Base-by-base conservation (phyloP, 2,329 filamentous ascomycete species). In the Ophiocordyceps camponoti-rufipedis region DNA sequence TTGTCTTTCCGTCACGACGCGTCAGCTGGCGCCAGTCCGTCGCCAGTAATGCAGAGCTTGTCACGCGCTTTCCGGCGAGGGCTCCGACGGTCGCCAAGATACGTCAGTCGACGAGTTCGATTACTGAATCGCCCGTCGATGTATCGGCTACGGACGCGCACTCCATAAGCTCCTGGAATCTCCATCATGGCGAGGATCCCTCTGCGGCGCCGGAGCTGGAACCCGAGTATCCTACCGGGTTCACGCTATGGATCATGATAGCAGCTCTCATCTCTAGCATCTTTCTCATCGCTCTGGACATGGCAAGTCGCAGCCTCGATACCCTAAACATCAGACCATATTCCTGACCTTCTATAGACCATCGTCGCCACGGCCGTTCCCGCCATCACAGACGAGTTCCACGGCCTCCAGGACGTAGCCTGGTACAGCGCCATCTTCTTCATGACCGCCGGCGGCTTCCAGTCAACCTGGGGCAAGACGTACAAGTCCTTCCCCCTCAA, bases 391-490 rank as follows among this genome's bases (percentile, higher is more conserved):
- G 58, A 54, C 46, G 58, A 59, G 14, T 60, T 62, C 50, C 54
- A 62, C 8, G 55, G 58, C 16, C 55, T 67, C 1, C 51, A 57
- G 11, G 63, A 69, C 44, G 60, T 70, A 4, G 65, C 62, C 14
- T 72, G 69, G 69, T 72, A 72, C 48, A 67, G 64, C 1, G 60
- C 63, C n/a, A 64, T 63, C 5, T 66, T 59, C 44, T 58, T 63
- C 43, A 46, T 63, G 19, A 61, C 58, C 1, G 44, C 56, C 2
- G 58, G 54, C 12, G 48, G 43, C 7, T 49, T 54, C 28, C 52
- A 55, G 38, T 47, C 51, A 3, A 41, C 48, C 11, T 55, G 49
- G 28, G 56, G 57, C 7, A 61, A 61, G 1, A 51, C 50, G 13
- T 58, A 58, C 43, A 56, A 53, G 42, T 64, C 64, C 49, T 70